Base-by-base conservation (phyloP, 176 grass and related monocot genomes). In the Triticum dicoccoides region DNA sequence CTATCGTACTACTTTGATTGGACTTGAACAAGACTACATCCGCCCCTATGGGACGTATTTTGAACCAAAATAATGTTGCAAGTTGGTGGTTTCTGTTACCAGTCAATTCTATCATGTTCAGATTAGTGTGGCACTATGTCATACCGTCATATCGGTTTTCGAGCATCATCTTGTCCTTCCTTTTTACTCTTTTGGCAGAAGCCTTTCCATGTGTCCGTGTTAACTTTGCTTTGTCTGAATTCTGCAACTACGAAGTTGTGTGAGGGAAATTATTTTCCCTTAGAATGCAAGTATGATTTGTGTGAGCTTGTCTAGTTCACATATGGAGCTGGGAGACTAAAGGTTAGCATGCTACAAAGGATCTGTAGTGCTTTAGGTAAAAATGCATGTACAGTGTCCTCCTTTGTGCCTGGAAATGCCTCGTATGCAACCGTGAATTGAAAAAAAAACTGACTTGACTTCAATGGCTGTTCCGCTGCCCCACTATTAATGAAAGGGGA, bases 51-150 rank as follows among this genome's bases (percentile, higher is more conserved):
- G 87, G n/a, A 66, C 35, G 49, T 79, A 61, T 79, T 80, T 73
- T 79, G 61, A 41, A 74, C 59, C 67, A 83, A 87, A 81, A 63
- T 51, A 51, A 78, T 54, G 49, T 87, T 75, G 69, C 47, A 51
- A 39, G 27, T 75, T 69, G 76, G 83, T 63, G 47, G 64, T 86
- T 80, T 80, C 37, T 54, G 61, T 81, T 84, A 80, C 52, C 85
- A 49, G 9, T 49, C 59, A 87, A 49, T 80, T 91, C 37, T 75
- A 62, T 84, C 85, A 84, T 69, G 76, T 76, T 80, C 61, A 32
- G 37, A 68, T 87, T 69, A 69, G 30, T 80, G 62, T 79, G 80
- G 80, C 80, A 65, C 24, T 51, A 66, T 86, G 84, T 29, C 79
- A 39, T 81, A 25, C 78, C 65, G 84, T n/a, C 79, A 39, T 82